These are phyloP conservation scores for Pugionium dolabratum DNA, from an alignment of 345 rosid species.

Conservation along the genomic window DNA sequence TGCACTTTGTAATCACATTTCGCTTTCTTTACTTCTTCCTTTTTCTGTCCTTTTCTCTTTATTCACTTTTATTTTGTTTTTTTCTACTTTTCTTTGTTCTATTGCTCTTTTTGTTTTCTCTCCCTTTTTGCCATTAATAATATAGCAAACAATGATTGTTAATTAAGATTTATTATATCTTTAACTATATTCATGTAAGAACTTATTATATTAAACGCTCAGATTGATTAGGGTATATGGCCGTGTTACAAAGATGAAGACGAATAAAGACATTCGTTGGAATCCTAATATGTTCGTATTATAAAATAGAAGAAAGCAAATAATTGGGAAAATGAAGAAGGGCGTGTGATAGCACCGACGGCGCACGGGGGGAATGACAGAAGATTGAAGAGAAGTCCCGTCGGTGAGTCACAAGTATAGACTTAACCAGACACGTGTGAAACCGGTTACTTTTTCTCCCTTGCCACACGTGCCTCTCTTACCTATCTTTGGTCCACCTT, in stretches of 20 bases:
- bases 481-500: conserved; percentile 27
- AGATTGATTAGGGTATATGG: no score
- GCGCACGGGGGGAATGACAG: conserved; percentile 23
- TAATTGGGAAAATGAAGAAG: conserved; percentile 26
- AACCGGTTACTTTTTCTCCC: conserved; percentile 8
- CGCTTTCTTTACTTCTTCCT: conserved; percentile 43
- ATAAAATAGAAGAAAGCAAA: neutral
- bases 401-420: conserved; percentile 38
- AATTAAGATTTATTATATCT: neutral
- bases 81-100: conserved; percentile 42
- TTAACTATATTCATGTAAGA: neutral
- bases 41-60: conserved; percentile 27
- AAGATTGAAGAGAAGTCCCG: conserved; percentile 27
- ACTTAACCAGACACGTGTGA: conserved; percentile 29
- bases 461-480: conserved; percentile 28
- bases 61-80: conserved; percentile 26
- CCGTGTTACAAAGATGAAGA: neutral
- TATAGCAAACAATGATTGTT: conserved; percentile 13
- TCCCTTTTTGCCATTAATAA: conserved; percentile 23
- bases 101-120: conserved; percentile 50
- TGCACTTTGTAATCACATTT: conserved; percentile 45
- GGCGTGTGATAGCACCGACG: conserved; percentile 41
- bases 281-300: neutral
- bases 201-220: neutral
- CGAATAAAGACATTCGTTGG: neutral